A percentile compares a stretch with the other conserved stretches of the same genome.
phyloP scores from a whole-genome alignment of 306 rosid species.

The Cucurbita pepo region DNA sequence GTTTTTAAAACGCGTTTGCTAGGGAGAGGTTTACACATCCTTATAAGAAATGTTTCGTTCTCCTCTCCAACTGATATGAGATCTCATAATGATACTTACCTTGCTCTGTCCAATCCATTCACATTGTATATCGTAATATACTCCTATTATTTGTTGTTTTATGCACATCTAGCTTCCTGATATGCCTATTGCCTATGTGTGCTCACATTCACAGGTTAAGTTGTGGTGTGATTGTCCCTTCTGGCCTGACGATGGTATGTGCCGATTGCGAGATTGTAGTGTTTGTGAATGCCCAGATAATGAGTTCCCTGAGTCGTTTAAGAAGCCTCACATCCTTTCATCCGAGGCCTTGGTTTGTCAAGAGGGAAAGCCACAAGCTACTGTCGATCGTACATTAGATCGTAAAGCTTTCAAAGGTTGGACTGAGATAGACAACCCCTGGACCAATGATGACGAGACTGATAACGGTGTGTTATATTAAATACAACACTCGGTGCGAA shows the following conservation, averaged over 20 bases:
- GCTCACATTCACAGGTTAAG: slow-evolving; percentile 37
- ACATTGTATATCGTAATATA: not conserved
- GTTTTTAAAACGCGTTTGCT: too few species aligned
- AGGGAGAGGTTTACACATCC: too few species aligned
- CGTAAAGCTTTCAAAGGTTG: slow-evolving; percentile 76
- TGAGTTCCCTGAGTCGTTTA: slow-evolving; percentile 77
- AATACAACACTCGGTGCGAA: not conserved
- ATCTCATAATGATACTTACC: not conserved
- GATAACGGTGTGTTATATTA: slow-evolving; percentile 46
- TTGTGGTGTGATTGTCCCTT: slow-evolving; percentile 97
- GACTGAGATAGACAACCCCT: slow-evolving; percentile 81
- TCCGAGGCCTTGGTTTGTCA: slow-evolving; percentile 65
- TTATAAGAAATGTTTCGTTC: too few species aligned
- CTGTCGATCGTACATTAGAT: slow-evolving; percentile 88
- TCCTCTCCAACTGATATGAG: too few species aligned
- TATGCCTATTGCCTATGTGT: not conserved
- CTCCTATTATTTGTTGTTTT: not conserved
- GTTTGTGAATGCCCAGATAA: slow-evolving; percentile 91
- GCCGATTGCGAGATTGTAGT: slow-evolving; percentile 89
- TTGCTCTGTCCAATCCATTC: not conserved
- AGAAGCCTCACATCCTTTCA: slow-evolving; percentile 54
- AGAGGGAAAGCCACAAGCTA: slow-evolving; percentile 93
- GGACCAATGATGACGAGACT: slow-evolving; percentile 87
- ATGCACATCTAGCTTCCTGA: not conserved
- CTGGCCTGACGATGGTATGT: slow-evolving; percentile 99